phyloP scores from a whole-genome alignment of 768 basidiomycete species.

The Scleroderma citrinum region DNA sequence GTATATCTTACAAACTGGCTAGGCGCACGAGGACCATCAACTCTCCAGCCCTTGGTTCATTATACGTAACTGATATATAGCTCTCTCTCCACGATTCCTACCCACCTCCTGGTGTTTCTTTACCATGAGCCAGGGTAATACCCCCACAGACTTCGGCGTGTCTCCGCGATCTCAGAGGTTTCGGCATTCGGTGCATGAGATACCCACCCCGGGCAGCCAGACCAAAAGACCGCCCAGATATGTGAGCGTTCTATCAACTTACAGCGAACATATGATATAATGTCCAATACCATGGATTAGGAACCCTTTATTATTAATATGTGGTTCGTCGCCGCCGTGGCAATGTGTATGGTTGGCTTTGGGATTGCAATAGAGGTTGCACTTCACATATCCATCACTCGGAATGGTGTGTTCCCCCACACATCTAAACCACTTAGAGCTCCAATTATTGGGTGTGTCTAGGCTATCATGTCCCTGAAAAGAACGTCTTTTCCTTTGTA shows the following conservation, averaged over 20 bases:
- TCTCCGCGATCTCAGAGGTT: slow-evolving; percentile 30
- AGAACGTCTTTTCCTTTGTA: slow-evolving; percentile 44
- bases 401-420: slow-evolving; percentile 33
- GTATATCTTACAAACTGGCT: too few relatives aligned
- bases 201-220: slow-evolving; percentile 38
- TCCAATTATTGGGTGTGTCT: background rate
- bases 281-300: slow-evolving; percentile 7
- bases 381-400: slow-evolving; percentile 34
- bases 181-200: slow-evolving; percentile 41
- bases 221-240: slow-evolving; percentile 35
- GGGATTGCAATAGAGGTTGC: slow-evolving; percentile 46
- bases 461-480: slow-evolving; percentile 51
- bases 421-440: slow-evolving; percentile 7
- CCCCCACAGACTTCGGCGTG: background rate
- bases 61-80: too few relatives aligned
- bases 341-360: slow-evolving; percentile 39
- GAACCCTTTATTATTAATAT: slow-evolving; percentile 30
- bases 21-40: too few relatives aligned
- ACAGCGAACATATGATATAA: background rate
- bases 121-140: slow-evolving; percentile 5
- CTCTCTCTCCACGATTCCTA: too few relatives aligned
- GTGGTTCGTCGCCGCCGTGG: slow-evolving; percentile 35
- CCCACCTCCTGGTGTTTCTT: too few relatives aligned
- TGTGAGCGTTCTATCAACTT: slow-evolving; percentile 27
- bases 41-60: too few relatives aligned